A percentile compares a stretch with the other conserved stretches of the same genome.
Evolutionary conservation across 1,284 basidiomycete genomes (phyloP).

Genomic region (Fomitopsis betulina): DNA sequence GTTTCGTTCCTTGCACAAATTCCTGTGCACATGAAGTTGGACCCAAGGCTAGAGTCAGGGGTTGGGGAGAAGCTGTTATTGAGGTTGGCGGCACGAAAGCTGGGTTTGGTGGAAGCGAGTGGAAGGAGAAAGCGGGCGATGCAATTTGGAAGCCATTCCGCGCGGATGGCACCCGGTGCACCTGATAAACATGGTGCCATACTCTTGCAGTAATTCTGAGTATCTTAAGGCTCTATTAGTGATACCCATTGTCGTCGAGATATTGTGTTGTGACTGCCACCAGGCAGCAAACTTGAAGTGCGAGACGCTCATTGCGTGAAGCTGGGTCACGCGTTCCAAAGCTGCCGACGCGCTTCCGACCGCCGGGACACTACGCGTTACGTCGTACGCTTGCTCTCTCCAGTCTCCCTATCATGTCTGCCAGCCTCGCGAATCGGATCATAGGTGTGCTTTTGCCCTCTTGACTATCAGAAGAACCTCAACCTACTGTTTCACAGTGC

Average conservation of each 20-base stretch:
- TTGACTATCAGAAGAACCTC: neutral
- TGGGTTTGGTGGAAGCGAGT: constrained; percentile 71
- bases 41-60: constrained; percentile 64
- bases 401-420: constrained; percentile 15
- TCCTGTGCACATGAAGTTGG: constrained; percentile 79
- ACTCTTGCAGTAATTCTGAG: constrained; percentile 11
- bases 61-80: constrained; percentile 88
- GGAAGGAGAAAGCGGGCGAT: constrained; percentile 87
- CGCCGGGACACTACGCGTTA: constrained; percentile 7
- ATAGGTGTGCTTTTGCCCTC: constrained; percentile 16
- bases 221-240: neutral
- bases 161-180: constrained; percentile 72
- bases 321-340: constrained; percentile 1
- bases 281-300: no score
- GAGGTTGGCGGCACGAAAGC: constrained; percentile 58
- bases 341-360: constrained; percentile 13
- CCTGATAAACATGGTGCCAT: constrained; percentile 53
- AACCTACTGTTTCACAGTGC: constrained; percentile 49
- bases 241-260: no score
- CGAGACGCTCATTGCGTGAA: neutral
- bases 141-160: constrained; percentile 95
- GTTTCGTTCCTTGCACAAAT: constrained; percentile 71
- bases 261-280: no score
- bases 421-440: constrained; percentile 35
- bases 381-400: neutral